Base-by-base conservation (phyloP, 768 basidiomycete genomes). In the Lentinula sp. region DNA sequence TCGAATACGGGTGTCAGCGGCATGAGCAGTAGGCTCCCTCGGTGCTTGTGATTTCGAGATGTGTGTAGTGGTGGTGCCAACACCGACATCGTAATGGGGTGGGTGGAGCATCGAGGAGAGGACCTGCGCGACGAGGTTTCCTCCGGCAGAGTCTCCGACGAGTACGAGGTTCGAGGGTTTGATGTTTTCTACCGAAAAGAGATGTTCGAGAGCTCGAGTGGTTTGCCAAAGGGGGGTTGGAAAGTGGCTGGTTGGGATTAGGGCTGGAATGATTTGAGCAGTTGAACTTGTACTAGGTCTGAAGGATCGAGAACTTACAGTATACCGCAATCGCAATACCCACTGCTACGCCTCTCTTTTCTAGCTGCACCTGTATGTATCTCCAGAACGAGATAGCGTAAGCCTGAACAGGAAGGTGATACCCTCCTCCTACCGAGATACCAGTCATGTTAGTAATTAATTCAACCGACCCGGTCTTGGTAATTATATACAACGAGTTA, bases 221-320 rank as follows among this genome's bases (percentile, higher is more conserved):
- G 52, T 60, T 60, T 75, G 72, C 35, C 69, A 66, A 5, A 66
- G 62, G 23, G 52, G 66, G 7, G 61, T 63, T 3, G 68, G 68
- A 63, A 68, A 69, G 3, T 18, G 45, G 13, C 23, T 46, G 5
- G 53, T 23, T 15, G 67, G 67, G 6, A 60, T 16, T 18, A 68
- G 59, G 2, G 64, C 65, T 69, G 16, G 46, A 39, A 39, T 9
- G 37, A 9, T 9, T 39, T 9, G 13, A 39, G 13, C 37, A 39
- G 37, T 39, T 37, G 12, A 37, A 37, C 8, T 7, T 1, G 37
- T 6, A 12, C 13, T 39, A 39, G 37, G 13, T 13, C 37, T 8
- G 13, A 37, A 12, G 12, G 37, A 37, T 37, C 6, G 37, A 13
- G 13, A 8, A 39, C 37, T 13, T 8, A 39, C 37, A 39, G 13